These are phyloP conservation scores for Lotmaria passim DNA, from an alignment of 208 protist genomes.

Conservation along the genomic window DNA sequence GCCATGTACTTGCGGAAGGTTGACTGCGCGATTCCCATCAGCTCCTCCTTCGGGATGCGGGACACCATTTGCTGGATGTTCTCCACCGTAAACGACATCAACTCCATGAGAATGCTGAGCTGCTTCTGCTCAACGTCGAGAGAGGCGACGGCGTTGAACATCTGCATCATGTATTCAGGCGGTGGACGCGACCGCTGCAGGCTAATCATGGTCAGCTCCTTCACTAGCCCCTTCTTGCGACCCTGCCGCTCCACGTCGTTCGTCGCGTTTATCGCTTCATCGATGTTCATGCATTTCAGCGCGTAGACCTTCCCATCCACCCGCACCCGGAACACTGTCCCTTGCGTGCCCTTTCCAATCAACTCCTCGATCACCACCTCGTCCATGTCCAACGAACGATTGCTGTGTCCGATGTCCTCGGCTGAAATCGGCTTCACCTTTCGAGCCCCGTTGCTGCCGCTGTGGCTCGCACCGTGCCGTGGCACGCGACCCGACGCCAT, in stretches of 20 bases:
- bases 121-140: slow-evolving; percentile 60
- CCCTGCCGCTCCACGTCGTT: slow-evolving; percentile 82
- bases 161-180: slow-evolving; percentile 75
- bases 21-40: slow-evolving; percentile 73
- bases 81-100: slow-evolving; percentile 86
- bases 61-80: slow-evolving; percentile 80
- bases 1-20: slow-evolving; percentile 69
- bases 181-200: slow-evolving; percentile 49
- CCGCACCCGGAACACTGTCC: slow-evolving; percentile 76
- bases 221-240: slow-evolving; percentile 82
- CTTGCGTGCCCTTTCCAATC: slow-evolving; percentile 81
- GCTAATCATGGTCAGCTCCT: slow-evolving; percentile 88
- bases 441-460: slow-evolving; percentile 13
- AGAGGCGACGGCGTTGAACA: slow-evolving; percentile 84
- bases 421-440: slow-evolving; percentile 44
- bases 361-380: slow-evolving; percentile 64
- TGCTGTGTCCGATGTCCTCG: slow-evolving; percentile 74
- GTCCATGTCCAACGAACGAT: slow-evolving; percentile 77
- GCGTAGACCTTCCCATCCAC: slow-evolving; percentile 82
- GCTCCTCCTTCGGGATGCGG: slow-evolving; percentile 65
- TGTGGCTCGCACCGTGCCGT: slow-evolving; percentile 7
- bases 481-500: slow-evolving; percentile 20
- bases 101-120: slow-evolving; percentile 84
- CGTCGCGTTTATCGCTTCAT: slow-evolving; percentile 69
- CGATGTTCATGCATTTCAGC: slow-evolving; percentile 85